Percentiles rank a stretch among this genome's conserved stretches.
These are phyloP conservation scores for Chrysoporthe cubensis DNA, from an alignment of 2,329 filamentous ascomycete species.

Conservation along the genomic window DNA sequence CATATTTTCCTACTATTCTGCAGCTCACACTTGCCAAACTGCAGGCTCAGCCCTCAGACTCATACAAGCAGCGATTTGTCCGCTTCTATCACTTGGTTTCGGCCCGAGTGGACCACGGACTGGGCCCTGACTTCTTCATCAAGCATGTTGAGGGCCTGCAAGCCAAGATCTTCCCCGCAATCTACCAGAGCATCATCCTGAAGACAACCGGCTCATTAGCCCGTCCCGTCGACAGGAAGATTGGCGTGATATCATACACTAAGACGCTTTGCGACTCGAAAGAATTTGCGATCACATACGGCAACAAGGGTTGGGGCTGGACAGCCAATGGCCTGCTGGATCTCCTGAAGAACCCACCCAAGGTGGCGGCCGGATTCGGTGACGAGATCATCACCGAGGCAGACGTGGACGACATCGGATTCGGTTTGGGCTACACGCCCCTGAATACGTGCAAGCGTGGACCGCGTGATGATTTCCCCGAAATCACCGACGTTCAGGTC, in stretches of 20 bases:
- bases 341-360: constrained; percentile 84
- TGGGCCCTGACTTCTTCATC: constrained; percentile 92
- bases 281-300: constrained; percentile 78
- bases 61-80: constrained; percentile 83
- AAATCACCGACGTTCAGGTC: constrained; percentile 77
- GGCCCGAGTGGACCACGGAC: constrained; percentile 75
- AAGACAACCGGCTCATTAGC: constrained; percentile 87
- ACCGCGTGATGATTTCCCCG: constrained; percentile 79
- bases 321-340: constrained; percentile 90
- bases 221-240: constrained; percentile 87
- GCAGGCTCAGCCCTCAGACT: constrained; percentile 71
- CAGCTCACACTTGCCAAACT: constrained; percentile 80
- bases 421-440: constrained; percentile 91
- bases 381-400: constrained; percentile 83
- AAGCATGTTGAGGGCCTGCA: constrained; percentile 82
- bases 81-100: constrained; percentile 94
- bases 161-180: constrained; percentile 75
- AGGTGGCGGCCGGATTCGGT: constrained; percentile 64
- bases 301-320: constrained; percentile 83
- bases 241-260: constrained; percentile 88
- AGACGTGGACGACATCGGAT: constrained; percentile 92
- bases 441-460: constrained; percentile 86
- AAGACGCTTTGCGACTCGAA: constrained; percentile 88
- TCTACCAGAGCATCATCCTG: constrained; percentile 87
- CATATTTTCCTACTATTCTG: constrained; percentile 80